Base-by-base conservation (phyloP, 495 filamentous ascomycete genomes). In the Venustampulla echinocandica region DNA sequence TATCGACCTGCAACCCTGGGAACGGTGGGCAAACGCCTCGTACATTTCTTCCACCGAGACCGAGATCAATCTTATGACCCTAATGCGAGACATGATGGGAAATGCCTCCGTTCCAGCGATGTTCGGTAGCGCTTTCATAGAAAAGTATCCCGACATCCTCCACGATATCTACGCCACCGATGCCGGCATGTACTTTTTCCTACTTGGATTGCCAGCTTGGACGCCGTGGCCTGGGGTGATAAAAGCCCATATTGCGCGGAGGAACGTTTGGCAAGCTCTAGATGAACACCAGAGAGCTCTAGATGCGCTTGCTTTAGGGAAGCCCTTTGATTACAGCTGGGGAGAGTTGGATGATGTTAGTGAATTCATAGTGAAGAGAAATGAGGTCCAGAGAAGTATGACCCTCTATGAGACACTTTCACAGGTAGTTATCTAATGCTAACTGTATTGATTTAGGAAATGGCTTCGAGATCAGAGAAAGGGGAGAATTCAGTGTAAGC, bases 1-100 rank as follows among this genome's bases (percentile, higher is more conserved):
- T 4, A 74, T 84, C 20, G 80, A 85, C 50, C 74, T 81, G 50
- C 64, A 64, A 44, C 62, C 60, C 0, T 84, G 81, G 80, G 81
- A 85, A 57, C 72, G 76, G 4, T 57, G 52, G 17, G 68, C 64
- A 17, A 53, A 63, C 3, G 64, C 71, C 1, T 55, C 57, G 42
- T 25, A 61, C 62, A 44, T 58, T 58, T 30, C 53, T 47, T 18
- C 27, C 15, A 49, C 49, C 15, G 55, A 64, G 18, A 74, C 72
- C 20, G 73, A 80, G 48, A 65, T 68, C 10, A 67, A 68, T 35
- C 59, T 82, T 3, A 70, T 75, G 49, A 59, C 67, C 10, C 69
- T 84, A 4, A 60, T 81, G 27, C 64, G 69, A 39, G 64, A 69
- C 44, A 81, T 80, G 55, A 57, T 77, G 3, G 76, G 70, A 4